Base-by-base conservation (phyloP, 352 stramenopile species). In the Phytopythium vexans region DNA sequence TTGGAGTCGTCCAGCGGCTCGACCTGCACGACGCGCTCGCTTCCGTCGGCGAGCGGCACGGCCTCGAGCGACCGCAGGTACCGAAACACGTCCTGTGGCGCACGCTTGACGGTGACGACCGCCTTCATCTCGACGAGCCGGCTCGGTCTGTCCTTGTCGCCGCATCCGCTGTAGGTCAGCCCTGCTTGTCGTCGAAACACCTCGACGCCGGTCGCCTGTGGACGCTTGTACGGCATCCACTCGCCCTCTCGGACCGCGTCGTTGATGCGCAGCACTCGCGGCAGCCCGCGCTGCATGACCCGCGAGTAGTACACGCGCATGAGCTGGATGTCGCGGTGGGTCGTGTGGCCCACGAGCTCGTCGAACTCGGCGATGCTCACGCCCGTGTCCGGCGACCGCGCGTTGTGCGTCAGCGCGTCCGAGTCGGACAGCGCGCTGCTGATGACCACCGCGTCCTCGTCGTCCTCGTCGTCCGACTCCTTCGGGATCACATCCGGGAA, bases 261-360 rank as follows among this genome's bases (percentile, higher is more conserved):
- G 49, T 80, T 78, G 10, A 73, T 58, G 21, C 70, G 46, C 16
- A 91, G 57, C 11, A 91, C 55, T 1, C 66, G 68, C 47, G 82
- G 64, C 1, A 91, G 62, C 10, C 81, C 81, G 47, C 69, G 76
- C 40, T 83, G 62, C 6, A 77, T 82, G 1, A 89, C 70, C 34
- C 74, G 87, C 0, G 77, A 63, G 58, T 88, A 90, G 54, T 90
- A 90, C 0, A 90, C 56, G 40, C 79, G 74, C 80, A 90, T 88
- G 8, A 90, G 37, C 36, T 89, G 77, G 39, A 72, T 88, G 54
- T 88, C 74, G 12, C 78, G 77, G 50, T 91, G 78, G 8, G 60
- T 74, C 39, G 75, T 82, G 51, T 70, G 52, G 1, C 77, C 78
- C 35, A 89, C 86, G 12, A 88, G 61, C 39, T 70, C 59, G 34